Evolutionary conservation across 768 basidiomycete genomes (phyloP), one percentile per base, ranked within the genome.

Genomic region (Coprinopsis strossmayeri): DNA sequence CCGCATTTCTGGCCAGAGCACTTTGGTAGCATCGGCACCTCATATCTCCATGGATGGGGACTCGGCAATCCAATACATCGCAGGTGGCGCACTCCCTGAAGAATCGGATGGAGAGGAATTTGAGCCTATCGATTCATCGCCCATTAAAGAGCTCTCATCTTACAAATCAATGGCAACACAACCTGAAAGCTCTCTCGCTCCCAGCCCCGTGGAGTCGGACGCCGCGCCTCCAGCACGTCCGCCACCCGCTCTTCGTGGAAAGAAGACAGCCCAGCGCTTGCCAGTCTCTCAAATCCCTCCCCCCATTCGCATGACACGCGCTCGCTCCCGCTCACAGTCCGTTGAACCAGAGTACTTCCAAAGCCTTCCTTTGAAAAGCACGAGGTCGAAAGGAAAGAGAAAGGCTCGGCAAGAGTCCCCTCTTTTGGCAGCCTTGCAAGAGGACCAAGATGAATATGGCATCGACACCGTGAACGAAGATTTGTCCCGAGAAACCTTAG

Each of bases 401-500:
- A 5, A 23, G 24, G 15, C 47, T 15, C 27, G 17, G 9, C 21
- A n/a, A 11, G 23, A 27, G 10, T 38, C 42, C 12, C 13, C 51
- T 4, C 24, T 30, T 7, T 34, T 50, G 13, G 52, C 55, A 45
- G 51, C 52, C 10, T 24, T 55, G 32, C 56, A 57, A 7, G 45
- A 52, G 32, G 38, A 27, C 18, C 20, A 26, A 28, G 50, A 44
- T 32, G 38, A 48, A 13, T 40, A 24, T 5, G 42, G 42, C 20
- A 13, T 20, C 15, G 27, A 21, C 17, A n/a, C 25, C n/a, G 21
- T 15, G 2, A 48, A 12, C 17, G 44, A 47, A 12, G 5, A 40
- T 17, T 34, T 37, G 7, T 37, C 49, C 11, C 18, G 40, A 15
- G 61, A 63, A 47, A 59, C 58, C 3, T 39, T 59, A 2, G 56